A percentile compares a stretch with the other conserved stretches of the same genome.
These are phyloP conservation scores for Eragrostis curvula DNA, from an alignment of 176 grass and related monocot species.

Conservation along the genomic window DNA sequence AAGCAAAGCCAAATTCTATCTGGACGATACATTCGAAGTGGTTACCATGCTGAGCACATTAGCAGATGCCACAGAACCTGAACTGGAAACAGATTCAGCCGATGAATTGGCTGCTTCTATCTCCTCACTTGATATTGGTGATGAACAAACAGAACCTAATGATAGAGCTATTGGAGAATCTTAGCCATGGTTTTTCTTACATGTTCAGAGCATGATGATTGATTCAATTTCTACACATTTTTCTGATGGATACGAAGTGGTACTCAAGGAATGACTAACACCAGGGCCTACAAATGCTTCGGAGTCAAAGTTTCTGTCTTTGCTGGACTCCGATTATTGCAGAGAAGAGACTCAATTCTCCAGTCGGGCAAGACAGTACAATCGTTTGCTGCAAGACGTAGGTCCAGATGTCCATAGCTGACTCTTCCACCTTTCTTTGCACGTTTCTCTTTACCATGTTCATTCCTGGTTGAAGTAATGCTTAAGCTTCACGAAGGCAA, in stretches of 20 bases:
- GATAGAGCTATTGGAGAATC: conserved; percentile 42
- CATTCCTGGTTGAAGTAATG: conserved; percentile 29
- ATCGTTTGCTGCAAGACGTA: conserved; percentile 38
- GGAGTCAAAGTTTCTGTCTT: conserved; percentile 27
- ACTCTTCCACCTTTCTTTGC: conserved; percentile 38
- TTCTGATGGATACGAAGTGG: conserved; percentile 44
- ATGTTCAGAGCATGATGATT: conserved; percentile 40
- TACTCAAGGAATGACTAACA: conserved; percentile 42
- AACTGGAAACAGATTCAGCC: neutral
- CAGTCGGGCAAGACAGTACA: conserved; percentile 3
- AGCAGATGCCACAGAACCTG: conserved; percentile 63
- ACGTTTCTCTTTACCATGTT: conserved; percentile 36
- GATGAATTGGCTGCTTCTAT: conserved; percentile 40
- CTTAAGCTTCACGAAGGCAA: conserved; percentile 26
- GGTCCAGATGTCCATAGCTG: conserved; percentile 60
- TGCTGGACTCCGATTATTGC: neutral
- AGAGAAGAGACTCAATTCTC: neutral
- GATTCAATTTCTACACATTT: conserved; percentile 49
- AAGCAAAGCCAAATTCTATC: conserved; percentile 98
- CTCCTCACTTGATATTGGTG: conserved; percentile 38
- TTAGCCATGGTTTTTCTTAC: conserved; percentile 36
- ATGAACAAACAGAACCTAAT: conserved; percentile 41
- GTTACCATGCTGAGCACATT: conserved; percentile 78
- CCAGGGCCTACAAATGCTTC: conserved; percentile 37
- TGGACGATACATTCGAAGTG: conserved; percentile 93